These are phyloP conservation scores for Chaetomium sp. DNA, from an alignment of 2,329 filamentous ascomycete genomes.

Conservation along the genomic window DNA sequence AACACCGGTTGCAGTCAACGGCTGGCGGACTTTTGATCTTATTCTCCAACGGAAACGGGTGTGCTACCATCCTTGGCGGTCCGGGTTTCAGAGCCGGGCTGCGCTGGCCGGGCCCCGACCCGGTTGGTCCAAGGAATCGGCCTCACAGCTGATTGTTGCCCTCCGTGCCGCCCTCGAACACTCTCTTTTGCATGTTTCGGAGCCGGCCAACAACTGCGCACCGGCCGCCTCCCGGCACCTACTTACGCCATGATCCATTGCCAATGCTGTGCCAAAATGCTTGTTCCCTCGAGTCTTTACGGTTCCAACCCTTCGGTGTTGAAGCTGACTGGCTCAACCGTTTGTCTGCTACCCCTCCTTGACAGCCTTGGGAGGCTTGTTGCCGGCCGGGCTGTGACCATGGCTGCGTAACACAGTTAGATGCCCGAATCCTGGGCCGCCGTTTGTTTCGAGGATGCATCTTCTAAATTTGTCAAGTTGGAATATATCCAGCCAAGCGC, in stretches of 20 bases:
- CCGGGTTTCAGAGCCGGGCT: slow-evolving; percentile 25
- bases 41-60: slow-evolving; percentile 6
- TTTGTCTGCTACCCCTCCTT: background rate
- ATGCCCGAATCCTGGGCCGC: slow-evolving; percentile 23
- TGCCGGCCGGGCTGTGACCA: slow-evolving; percentile 20
- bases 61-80: background rate
- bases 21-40: background rate
- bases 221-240: slow-evolving; percentile 12
- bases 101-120: slow-evolving; percentile 15
- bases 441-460: slow-evolving; percentile 22
- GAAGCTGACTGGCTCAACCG: slow-evolving; percentile 10
- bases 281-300: background rate
- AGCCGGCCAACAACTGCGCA: slow-evolving; percentile 22
- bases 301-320: background rate
- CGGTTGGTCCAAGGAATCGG: slow-evolving; percentile 18
- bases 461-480: slow-evolving; percentile 11
- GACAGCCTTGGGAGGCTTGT: slow-evolving; percentile 7
- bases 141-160: slow-evolving; percentile 12
- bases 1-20: background rate
- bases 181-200: slow-evolving; percentile 22
- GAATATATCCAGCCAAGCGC: slow-evolving; percentile 19
- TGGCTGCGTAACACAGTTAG: slow-evolving; percentile 12
- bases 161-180: slow-evolving; percentile 26
- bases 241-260: background rate
- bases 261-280: background rate